Conservation (phyloP, 2,329 filamentous ascomycete species). For the Beauveria varroae region DNA sequence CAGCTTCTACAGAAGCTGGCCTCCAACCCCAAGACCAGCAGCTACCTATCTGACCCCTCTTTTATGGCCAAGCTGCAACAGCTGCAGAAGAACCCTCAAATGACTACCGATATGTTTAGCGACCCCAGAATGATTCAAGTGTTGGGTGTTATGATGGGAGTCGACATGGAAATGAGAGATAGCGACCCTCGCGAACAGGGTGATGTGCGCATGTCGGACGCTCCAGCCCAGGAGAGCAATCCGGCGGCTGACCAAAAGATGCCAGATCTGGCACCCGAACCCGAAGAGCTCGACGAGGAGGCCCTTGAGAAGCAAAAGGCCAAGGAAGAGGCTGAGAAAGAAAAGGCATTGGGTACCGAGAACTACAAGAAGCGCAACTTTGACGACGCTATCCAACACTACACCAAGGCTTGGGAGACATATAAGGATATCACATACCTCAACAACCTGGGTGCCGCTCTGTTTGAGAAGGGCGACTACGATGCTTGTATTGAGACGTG, state of each 20-base stretch:
- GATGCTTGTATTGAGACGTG: conserved; percentile 80
- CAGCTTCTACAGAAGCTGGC: conserved; percentile 85
- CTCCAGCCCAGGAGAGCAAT: conserved; percentile 29
- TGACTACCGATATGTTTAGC: conserved; percentile 70
- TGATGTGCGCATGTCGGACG: conserved; percentile 73
- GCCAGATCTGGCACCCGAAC: conserved; percentile 50
- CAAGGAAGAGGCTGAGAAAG: conserved; percentile 85
- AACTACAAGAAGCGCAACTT: conserved; percentile 98
- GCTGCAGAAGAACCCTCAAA: conserved; percentile 72
- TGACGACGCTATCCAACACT: conserved; percentile 89
- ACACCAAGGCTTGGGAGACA: conserved; percentile 87
- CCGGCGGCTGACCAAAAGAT: conserved; percentile 47
- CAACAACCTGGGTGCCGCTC: conserved; percentile 89
- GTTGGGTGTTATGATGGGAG: conserved; percentile 84
- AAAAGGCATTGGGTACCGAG: conserved; percentile 90
- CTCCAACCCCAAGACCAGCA: conserved; percentile 85
- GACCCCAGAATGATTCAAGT: conserved; percentile 92
- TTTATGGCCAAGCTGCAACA: conserved; percentile 90
- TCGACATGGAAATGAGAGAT: conserved; percentile 65
- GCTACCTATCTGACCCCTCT: conserved; percentile 67
- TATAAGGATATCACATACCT: conserved; percentile 97
- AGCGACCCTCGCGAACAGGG: conserved; percentile 30
- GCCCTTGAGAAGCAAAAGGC: conserved; percentile 76
- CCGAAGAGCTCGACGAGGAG: conserved; percentile 74
- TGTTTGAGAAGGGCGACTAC: conserved; percentile 95